These are phyloP conservation scores for Puccinia triticina DNA, from an alignment of 1,284 basidiomycete genomes.

Conservation along the genomic window DNA sequence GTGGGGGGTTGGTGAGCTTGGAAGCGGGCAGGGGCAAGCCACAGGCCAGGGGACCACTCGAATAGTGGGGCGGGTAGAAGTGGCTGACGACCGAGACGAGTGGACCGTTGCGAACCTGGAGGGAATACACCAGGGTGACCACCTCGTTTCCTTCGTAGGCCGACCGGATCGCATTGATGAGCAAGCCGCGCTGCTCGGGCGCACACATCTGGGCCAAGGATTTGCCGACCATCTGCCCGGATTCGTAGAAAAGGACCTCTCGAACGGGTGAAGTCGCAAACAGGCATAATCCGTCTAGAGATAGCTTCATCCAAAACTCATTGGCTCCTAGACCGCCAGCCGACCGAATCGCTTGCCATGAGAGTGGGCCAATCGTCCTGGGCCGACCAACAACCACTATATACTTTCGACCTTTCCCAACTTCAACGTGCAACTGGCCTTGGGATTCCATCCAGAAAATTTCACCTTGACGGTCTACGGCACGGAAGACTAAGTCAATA, in stretches of 20 bases:
- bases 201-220: conserved; percentile 6
- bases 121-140: conserved; percentile 14
- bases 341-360: conserved; percentile 27
- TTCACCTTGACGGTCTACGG: not conserved
- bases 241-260: conserved; percentile 6
- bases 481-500: conserved; percentile 28
- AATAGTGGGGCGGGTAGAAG: conserved; percentile 30
- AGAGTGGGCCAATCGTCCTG: conserved; percentile 19
- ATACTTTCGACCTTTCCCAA: conserved; percentile 40
- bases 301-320: conserved; percentile 42
- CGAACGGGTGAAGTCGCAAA: not conserved
- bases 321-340: conserved; percentile 26
- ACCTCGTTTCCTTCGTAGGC: conserved; percentile 3
- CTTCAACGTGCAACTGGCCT: conserved; percentile 40
- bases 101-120: conserved; percentile 5
- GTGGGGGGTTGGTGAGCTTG: not conserved
- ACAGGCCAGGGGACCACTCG: not conserved
- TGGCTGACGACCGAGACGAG: conserved; percentile 13
- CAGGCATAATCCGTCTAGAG: conserved; percentile 32
- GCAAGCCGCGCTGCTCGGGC: not conserved
- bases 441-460: conserved; percentile 38
- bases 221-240: conserved; percentile 19
- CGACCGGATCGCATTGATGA: conserved; percentile 21
- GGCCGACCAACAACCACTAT: conserved; percentile 17
- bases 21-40: not conserved